phyloP scores from a whole-genome alignment of 2,329 filamentous ascomycete species.

The Pyrenochaeta sp. region DNA sequence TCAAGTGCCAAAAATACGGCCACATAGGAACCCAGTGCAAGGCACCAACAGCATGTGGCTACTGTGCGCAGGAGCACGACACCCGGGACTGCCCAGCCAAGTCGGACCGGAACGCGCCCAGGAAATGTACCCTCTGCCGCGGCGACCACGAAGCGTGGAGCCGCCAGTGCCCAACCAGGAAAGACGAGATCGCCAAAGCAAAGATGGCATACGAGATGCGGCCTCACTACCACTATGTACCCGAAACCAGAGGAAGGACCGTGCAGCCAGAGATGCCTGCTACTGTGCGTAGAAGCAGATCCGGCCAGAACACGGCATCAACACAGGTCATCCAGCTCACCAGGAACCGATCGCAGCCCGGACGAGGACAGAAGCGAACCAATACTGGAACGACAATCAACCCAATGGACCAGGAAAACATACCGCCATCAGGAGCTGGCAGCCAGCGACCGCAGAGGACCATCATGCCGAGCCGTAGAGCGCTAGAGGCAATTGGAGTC shows the following conservation, averaged over 20 bases:
- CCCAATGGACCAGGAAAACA: slow-evolving; percentile 1
- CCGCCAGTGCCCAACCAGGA: slow-evolving; percentile 20
- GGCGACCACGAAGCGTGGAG: slow-evolving; percentile 21
- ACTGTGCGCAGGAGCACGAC: slow-evolving; percentile 17
- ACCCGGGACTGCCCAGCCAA: slow-evolving; percentile 17
- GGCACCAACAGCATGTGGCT: slow-evolving; percentile 23
- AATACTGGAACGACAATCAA: slow-evolving; percentile 8
- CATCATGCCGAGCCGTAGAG: slow-evolving; percentile 2
- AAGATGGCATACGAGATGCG: slow-evolving; percentile 18
- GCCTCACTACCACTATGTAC: slow-evolving; percentile 9
- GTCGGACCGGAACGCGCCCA: slow-evolving; percentile 5
- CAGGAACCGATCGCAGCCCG: slow-evolving; percentile 4
- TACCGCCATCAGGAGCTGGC: not conserved
- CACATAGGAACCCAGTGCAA: slow-evolving; percentile 30
- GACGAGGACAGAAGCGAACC: slow-evolving; percentile 14
- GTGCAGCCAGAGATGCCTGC: not conserved
- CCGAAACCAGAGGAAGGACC: slow-evolving; percentile 1
- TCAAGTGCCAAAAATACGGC: slow-evolving; percentile 26
- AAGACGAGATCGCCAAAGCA: slow-evolving; percentile 19
- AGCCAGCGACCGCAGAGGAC: slow-evolving; percentile 3
- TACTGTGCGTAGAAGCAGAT: not conserved
- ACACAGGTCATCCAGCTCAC: not conserved
- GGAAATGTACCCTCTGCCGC: slow-evolving; percentile 20
- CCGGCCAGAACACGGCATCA: not conserved
- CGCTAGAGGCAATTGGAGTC: slow-evolving; percentile 2